Percentiles rank a stretch among this genome's conserved stretches.
phyloP scores from a whole-genome alignment of 2,329 filamentous ascomycete genomes.

The Cytospora chrysosperma region DNA sequence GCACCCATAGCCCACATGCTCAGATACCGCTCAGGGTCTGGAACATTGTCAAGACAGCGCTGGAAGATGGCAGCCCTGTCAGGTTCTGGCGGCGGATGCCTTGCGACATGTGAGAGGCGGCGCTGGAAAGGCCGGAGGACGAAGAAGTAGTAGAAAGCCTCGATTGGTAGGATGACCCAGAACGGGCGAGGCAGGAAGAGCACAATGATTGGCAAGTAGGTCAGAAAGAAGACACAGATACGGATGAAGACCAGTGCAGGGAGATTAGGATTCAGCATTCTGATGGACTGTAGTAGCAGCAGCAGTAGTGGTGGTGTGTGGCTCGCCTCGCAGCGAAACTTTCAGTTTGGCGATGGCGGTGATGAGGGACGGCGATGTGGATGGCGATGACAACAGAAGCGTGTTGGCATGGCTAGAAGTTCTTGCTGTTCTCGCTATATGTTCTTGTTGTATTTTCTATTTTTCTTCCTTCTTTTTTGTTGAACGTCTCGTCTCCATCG shows the following conservation, averaged over 20 bases:
- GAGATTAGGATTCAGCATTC: slow-evolving; percentile 19
- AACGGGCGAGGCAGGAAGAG: slow-evolving; percentile 25
- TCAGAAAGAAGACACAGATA: slow-evolving; percentile 38
- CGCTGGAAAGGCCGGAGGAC: slow-evolving; percentile 44
- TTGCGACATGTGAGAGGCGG: slow-evolving; percentile 39
- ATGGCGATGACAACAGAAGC: neutral
- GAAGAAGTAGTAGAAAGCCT: slow-evolving; percentile 42
- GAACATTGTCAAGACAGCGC: slow-evolving; percentile 53
- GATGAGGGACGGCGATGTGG: neutral
- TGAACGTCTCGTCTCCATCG: neutral
- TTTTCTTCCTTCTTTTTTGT: neutral
- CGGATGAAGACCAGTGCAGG: slow-evolving; percentile 46
- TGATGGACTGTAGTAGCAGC: neutral
- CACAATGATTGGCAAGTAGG: slow-evolving; percentile 13
- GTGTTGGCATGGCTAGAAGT: no score
- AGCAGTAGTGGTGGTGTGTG: no score
- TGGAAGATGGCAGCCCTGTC: slow-evolving; percentile 55
- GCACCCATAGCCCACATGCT: slow-evolving; percentile 66
- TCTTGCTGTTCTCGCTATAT: no score
- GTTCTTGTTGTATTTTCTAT: neutral
- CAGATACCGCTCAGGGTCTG: slow-evolving; percentile 57
- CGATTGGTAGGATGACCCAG: slow-evolving; percentile 37
- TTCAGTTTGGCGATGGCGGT: neutral
- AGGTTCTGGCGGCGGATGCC: slow-evolving; percentile 43
- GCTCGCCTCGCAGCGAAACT: neutral